These are phyloP conservation scores for Cutaneotrichosporon sp. DNA, from an alignment of 1,284 basidiomycete species.

Conservation along the genomic window DNA sequence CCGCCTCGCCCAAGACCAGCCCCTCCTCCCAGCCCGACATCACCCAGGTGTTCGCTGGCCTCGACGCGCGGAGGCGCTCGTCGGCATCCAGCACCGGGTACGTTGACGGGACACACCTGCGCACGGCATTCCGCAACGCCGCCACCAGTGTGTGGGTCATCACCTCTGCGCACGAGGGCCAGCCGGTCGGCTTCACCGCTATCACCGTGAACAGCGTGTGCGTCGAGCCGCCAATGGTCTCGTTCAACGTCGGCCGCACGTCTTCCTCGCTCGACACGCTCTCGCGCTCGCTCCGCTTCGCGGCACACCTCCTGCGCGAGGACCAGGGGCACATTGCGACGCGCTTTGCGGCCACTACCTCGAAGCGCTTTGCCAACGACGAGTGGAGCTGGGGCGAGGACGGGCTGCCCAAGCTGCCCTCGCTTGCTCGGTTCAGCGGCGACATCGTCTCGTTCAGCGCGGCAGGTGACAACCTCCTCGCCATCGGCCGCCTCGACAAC, in stretches of 20 bases:
- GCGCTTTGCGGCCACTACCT: constrained; percentile 12
- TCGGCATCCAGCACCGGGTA: not conserved
- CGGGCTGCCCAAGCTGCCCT: constrained; percentile 14
- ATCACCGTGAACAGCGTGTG: constrained; percentile 24
- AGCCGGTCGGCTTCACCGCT: constrained; percentile 22
- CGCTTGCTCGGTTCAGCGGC: constrained; percentile 17
- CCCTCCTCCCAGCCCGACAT: not conserved
- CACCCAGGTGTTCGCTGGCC: not conserved
- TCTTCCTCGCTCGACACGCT: constrained; percentile 12
- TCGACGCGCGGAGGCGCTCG: not conserved
- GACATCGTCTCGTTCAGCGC: constrained; percentile 16
- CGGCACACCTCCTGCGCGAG: constrained; percentile 18
- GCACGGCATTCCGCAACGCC: constrained; percentile 16
- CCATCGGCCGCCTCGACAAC: constrained; percentile 11
- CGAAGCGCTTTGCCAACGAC: constrained; percentile 16
- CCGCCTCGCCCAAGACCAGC: not conserved
- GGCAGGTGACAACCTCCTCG: constrained; percentile 24
- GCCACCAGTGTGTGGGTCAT: constrained; percentile 22
- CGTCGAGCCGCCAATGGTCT: constrained; percentile 24
- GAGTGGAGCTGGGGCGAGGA: constrained; percentile 19
- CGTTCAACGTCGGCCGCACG: constrained; percentile 21
- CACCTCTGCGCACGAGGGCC: constrained; percentile 13
- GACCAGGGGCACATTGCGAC: constrained; percentile 10
- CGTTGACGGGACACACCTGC: constrained; percentile 8
- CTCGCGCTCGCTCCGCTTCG: constrained; percentile 19